A percentile compares a stretch with the other conserved stretches of the same genome.
These are phyloP conservation scores for Diddensiella transvaalensis DNA, from an alignment of 805 yeast genomes.

Conservation along the genomic window DNA sequence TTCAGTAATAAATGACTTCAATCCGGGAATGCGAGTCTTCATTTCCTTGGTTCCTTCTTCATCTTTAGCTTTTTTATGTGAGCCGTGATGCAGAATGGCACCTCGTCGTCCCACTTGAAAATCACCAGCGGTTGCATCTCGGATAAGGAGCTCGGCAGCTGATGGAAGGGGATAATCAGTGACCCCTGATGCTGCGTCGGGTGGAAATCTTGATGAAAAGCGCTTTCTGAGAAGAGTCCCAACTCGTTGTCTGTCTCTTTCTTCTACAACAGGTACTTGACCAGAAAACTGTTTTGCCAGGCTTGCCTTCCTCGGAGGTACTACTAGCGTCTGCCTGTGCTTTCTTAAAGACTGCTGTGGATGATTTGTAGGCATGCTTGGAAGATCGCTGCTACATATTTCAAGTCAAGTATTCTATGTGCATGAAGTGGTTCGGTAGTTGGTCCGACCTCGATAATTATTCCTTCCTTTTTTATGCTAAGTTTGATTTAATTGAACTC, in stretches of 20 bases:
- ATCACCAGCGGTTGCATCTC: not conserved
- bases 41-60: not conserved
- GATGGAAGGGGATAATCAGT: not conserved
- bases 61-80: not conserved
- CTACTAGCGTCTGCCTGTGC: slow-evolving; percentile 27
- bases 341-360: slow-evolving; percentile 27
- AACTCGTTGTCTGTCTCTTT: slow-evolving; percentile 24
- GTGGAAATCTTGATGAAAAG: slow-evolving; percentile 33
- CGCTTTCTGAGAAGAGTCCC: slow-evolving; percentile 27
- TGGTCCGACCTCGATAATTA: no score
- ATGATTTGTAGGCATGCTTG: not conserved
- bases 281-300: slow-evolving; percentile 6
- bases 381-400: no score
- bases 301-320: slow-evolving; percentile 7
- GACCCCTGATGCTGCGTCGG: not conserved
- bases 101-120: not conserved
- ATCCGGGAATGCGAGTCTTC: not conserved
- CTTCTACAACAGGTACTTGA: slow-evolving; percentile 23
- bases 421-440: no score
- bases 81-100: not conserved
- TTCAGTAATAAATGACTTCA: slow-evolving; percentile 12
- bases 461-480: no score
- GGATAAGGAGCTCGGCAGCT: not conserved
- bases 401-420: no score
- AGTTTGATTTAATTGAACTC: no score